These are phyloP conservation scores for Blumeriella jaapii DNA, from an alignment of 2,329 filamentous ascomycete genomes.

Conservation along the genomic window DNA sequence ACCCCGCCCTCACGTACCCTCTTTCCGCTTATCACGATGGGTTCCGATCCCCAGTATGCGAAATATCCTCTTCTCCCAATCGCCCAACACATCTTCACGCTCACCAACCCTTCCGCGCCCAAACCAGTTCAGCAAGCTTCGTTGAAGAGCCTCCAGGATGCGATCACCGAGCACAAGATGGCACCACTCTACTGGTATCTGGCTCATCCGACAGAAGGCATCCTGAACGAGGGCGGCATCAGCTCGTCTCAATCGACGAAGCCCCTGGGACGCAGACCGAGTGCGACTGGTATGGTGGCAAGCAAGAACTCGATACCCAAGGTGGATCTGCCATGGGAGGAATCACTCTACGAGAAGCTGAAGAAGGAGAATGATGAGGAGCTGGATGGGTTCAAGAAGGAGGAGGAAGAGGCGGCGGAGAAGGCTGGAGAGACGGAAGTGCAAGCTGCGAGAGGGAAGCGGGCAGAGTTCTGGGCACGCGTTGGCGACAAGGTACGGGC, in stretches of 20 bases:
- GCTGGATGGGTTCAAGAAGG: slow-evolving; percentile 66
- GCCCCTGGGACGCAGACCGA: slow-evolving; percentile 54
- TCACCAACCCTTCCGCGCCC: slow-evolving; percentile 68
- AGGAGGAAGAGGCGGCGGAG: slow-evolving; percentile 88
- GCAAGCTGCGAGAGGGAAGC: slow-evolving; percentile 81
- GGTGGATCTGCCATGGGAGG: slow-evolving; percentile 78
- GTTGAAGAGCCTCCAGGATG: slow-evolving; percentile 66
- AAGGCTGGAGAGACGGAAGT: slow-evolving; percentile 95
- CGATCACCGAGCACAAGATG: slow-evolving; percentile 76
- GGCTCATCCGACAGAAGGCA: slow-evolving; percentile 60
- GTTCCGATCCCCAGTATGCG: slow-evolving; percentile 73
- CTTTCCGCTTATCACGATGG: slow-evolving; percentile 51
- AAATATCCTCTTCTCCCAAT: slow-evolving; percentile 75
- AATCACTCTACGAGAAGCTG: slow-evolving; percentile 68
- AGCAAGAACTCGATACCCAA: slow-evolving; percentile 52
- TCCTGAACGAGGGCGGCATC: slow-evolving; percentile 41
- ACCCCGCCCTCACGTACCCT: no score
- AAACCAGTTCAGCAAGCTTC: slow-evolving; percentile 56
- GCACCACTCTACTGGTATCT: slow-evolving; percentile 78
- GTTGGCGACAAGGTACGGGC: slow-evolving; percentile 80
- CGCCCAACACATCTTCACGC: slow-evolving; percentile 75
- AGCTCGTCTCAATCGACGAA: slow-evolving; percentile 35
- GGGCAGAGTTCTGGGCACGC: slow-evolving; percentile 90
- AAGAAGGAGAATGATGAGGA: slow-evolving; percentile 69
- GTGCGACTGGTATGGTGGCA: slow-evolving; percentile 64